Conservation (phyloP, 2,329 filamentous ascomycete genomes). For the Aspergillus tubingensis region DNA sequence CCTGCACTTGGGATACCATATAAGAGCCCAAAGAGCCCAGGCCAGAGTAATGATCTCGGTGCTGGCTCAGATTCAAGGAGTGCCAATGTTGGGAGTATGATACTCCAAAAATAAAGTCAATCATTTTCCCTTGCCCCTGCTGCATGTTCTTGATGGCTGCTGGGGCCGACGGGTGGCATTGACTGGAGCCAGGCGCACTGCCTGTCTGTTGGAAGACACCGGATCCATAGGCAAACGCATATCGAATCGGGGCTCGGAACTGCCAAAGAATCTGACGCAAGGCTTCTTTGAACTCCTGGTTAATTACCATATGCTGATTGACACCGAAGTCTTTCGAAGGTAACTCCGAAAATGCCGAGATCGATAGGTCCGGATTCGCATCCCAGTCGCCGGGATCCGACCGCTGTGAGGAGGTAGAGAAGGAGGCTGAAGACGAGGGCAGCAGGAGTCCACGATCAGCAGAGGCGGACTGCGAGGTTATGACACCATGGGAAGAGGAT, state of each 20-base stretch:
- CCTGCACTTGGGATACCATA: slow-evolving; percentile 80
- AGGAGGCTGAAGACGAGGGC: slow-evolving; percentile 27
- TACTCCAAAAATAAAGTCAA: slow-evolving; percentile 97
- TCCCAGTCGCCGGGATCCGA: slow-evolving; percentile 66
- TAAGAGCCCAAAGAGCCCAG: slow-evolving; percentile 82
- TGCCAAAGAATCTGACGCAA: slow-evolving; percentile 85
- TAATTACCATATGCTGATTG: slow-evolving; percentile 95
- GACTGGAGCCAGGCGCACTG: slow-evolving; percentile 40
- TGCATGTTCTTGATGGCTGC: slow-evolving; percentile 81
- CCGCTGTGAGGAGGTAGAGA: slow-evolving; percentile 35
- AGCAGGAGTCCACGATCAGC: slow-evolving; percentile 15
- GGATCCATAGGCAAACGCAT: slow-evolving; percentile 96
- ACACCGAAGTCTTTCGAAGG: slow-evolving; percentile 82
- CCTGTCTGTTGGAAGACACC: slow-evolving; percentile 86
- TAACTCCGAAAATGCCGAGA: slow-evolving; percentile 73
- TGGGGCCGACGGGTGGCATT: slow-evolving; percentile 76
- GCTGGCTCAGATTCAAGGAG: slow-evolving; percentile 82
- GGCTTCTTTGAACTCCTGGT: slow-evolving; percentile 91
- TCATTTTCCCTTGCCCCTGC: slow-evolving; percentile 88
- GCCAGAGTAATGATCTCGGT: slow-evolving; percentile 89
- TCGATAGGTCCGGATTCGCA: slow-evolving; percentile 69
- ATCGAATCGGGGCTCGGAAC: slow-evolving; percentile 89
- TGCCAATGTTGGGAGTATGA: slow-evolving; percentile 97
- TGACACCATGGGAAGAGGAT: slow-evolving; percentile 20
- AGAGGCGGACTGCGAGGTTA: slow-evolving; percentile 17